A percentile compares a stretch with the other conserved stretches of the same genome.
Evolutionary conservation across 352 stramenopile genomes (phyloP).

Genomic region (Peronospora tabacina): DNA sequence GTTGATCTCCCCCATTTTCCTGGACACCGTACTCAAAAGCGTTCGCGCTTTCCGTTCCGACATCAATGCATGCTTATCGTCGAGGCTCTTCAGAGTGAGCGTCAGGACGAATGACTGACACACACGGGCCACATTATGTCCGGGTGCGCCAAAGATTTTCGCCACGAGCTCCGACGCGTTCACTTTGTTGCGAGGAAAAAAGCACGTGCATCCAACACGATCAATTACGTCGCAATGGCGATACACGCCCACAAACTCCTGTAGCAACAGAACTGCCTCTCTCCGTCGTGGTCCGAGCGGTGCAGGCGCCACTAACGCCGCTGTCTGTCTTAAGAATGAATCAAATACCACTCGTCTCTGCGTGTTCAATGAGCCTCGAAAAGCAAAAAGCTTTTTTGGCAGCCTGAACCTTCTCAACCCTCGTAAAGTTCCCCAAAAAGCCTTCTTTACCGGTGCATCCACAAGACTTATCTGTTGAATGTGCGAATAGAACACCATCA

Average conservation of each 20-base stretch:
- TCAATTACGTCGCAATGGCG: conserved; percentile 40
- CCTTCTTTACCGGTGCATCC: conserved; percentile 45
- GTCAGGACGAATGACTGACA: conserved; percentile 34
- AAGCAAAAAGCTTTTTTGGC: conserved; percentile 50
- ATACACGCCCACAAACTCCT: conserved; percentile 51
- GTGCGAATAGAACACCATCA: conserved; percentile 53
- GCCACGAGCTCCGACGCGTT: conserved; percentile 37
- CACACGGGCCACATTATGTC: conserved; percentile 27
- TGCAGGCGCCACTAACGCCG: conserved; percentile 44
- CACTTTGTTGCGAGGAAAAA: conserved; percentile 32
- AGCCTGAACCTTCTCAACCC: conserved; percentile 40
- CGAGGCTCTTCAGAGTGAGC: conserved; percentile 33
- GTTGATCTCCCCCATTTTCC: conserved; percentile 52
- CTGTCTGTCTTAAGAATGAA: conserved; percentile 59
- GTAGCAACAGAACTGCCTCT: conserved; percentile 42
- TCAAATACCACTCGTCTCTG: conserved; percentile 61
- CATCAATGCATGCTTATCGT: conserved; percentile 36
- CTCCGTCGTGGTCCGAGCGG: conserved; percentile 47
- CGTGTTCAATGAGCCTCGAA: conserved; percentile 39
- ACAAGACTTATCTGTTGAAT: conserved; percentile 43
- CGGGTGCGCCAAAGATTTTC: conserved; percentile 33
- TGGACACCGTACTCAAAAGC: conserved; percentile 39
- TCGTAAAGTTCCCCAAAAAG: conserved; percentile 50
- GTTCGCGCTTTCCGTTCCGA: conserved; percentile 36
- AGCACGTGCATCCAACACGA: conserved; percentile 33